Conservation (phyloP, 306 rosid species). For the Castanospermum australe region DNA sequence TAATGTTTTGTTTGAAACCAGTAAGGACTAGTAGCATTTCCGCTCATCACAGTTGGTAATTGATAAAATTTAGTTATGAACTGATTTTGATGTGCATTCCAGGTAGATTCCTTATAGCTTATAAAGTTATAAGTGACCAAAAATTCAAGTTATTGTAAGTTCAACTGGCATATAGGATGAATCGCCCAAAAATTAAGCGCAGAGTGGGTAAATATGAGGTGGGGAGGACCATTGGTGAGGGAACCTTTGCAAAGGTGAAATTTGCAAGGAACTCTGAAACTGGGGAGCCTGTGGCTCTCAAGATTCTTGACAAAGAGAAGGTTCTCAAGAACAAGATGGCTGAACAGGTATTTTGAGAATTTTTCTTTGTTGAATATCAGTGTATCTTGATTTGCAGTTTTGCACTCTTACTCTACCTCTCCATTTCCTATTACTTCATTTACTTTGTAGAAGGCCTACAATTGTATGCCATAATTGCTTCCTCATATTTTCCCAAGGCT, state of each 20-base stretch:
- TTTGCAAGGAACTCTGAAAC: conserved; percentile 85
- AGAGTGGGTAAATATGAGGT: conserved; percentile 89
- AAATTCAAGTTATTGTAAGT: conserved; percentile 21
- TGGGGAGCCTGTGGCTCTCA: conserved; percentile 75
- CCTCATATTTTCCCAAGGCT: conserved; percentile 14
- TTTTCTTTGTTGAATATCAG: neutral
- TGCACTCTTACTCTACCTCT: neutral
- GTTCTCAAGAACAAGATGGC: conserved; percentile 99
- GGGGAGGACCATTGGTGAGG: conserved; percentile 98
- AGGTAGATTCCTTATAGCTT: conserved; percentile 19
- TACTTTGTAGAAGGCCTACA: neutral
- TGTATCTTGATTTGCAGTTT: neutral
- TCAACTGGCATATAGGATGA: conserved; percentile 51
- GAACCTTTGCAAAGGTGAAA: conserved; percentile 96
- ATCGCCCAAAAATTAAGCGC: conserved; percentile 81
- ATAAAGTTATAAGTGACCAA: too few relatives aligned
- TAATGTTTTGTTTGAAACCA: neutral
- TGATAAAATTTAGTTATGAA: neutral
- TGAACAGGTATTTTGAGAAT: conserved; percentile 66
- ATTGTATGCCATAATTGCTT: conserved; percentile 3
- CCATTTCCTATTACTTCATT: neutral
- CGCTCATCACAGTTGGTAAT: neutral
- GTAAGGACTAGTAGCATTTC: neutral
- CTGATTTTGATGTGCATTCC: conserved; percentile 35
- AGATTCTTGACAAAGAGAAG: conserved; percentile 95